Evolutionary conservation across 75 land plant genomes (phyloP).

Genomic region (Picea sitchensis): DNA sequence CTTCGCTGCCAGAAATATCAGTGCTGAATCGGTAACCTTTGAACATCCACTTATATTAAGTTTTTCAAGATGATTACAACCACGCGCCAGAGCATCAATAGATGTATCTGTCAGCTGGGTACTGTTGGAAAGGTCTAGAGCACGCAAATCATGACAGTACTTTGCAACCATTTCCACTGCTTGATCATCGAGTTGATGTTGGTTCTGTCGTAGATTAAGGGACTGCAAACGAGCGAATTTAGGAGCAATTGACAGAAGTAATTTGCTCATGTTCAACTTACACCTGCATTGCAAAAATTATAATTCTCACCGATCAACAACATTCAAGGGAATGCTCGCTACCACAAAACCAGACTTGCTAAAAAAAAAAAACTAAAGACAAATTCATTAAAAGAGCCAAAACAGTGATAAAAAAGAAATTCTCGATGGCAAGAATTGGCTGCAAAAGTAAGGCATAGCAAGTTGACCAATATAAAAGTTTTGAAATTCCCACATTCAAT

Average conservation of each 20-base stretch:
- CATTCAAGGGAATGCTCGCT: too few species aligned
- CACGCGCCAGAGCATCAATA: constrained; percentile 66
- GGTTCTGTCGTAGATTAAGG: constrained; percentile 64
- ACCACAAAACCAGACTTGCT: too few species aligned
- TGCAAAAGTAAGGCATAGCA: too few species aligned
- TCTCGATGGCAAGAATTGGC: too few species aligned
- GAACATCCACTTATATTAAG: constrained; percentile 91
- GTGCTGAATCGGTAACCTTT: constrained; percentile 67
- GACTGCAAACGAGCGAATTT: constrained; percentile 68
- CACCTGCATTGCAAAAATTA: constrained; percentile 59
- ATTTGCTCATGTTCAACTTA: constrained; percentile 69
- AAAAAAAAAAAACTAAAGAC: not conserved
- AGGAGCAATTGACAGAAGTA: constrained; percentile 76
- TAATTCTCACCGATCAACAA: too few species aligned
- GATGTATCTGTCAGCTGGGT: constrained; percentile 69
- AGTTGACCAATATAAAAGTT: too few species aligned
- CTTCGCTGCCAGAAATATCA: constrained; percentile 47
- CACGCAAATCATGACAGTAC: constrained; percentile 75
- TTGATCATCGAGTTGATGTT: constrained; percentile 61
- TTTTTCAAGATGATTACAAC: constrained; percentile 71
- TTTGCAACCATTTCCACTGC: constrained; percentile 74
- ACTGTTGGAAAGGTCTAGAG: constrained; percentile 77
- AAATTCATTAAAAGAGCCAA: too few species aligned
- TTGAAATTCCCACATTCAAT: too few species aligned
- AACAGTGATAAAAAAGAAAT: too few species aligned